Base-by-base conservation (phyloP, 176 grass and related monocot genomes). In the Zizania latifolia region DNA sequence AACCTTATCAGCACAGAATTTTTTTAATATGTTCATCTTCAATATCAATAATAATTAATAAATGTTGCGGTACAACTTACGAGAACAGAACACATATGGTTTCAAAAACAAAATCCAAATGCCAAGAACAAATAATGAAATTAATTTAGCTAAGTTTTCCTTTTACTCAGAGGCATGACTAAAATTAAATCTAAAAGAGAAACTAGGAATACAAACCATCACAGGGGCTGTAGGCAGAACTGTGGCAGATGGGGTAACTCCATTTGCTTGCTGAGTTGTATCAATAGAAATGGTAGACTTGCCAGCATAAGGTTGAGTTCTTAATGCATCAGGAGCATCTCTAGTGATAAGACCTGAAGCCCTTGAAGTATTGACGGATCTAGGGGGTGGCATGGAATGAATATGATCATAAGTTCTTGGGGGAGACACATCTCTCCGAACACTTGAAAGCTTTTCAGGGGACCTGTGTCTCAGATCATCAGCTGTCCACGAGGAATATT, bases 391-490 rank as follows among this genome's bases (percentile, higher is more conserved):
- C 38, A 74, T 58, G 32, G 85, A 23, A 31, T 60, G 48, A 4
- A 82, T 43, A 45, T 90, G 85, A 10, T 65, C 78, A 77, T 93
- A 88, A 65, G 59, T 76, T 70, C 74, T 88, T 51, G 59, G 76
- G 66, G 85, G 78, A 84, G 91, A 83, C 66, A 72, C 34, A 36
- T 57, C 85, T 75, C 75, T 66, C 24, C 70, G 32, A 64, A 64
- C 58, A 59, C 71, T 73, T 68, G 71, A 19, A 82, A 68, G 71
- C 32, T 76, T 78, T 59, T 83, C 85, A 68, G 87, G 75, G 66
- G 91, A 88, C 45, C 65, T 76, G 54, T 65, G 70, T 79, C 78
- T 90, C 16, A 33, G 61, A 73, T 76, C 40, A 69, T 85, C 79
- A 31, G 80, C 22, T 66, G 58, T 27, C 85, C 78, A 85, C 5